Evolutionary conservation across 1,284 basidiomycete genomes (phyloP), one percentile per base, ranked within the genome.

Genomic region (Entoloma clypeatum): DNA sequence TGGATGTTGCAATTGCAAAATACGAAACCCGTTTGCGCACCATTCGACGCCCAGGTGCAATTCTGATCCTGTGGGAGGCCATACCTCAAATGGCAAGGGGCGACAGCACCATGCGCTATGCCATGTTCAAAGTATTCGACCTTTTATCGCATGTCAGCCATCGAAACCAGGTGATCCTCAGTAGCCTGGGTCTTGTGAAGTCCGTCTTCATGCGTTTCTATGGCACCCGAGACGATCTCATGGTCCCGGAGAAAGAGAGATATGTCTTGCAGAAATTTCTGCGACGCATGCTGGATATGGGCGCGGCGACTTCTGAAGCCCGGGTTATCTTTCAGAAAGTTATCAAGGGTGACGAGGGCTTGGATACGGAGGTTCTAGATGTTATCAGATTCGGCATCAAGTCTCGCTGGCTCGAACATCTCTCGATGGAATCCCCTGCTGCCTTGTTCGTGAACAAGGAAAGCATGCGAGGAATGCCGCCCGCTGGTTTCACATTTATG

Each of bases 391-490:
- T 74, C 23, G 77, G 75, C 1, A 78, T 85, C 69, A 81, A 75
- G 57, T 77, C 79, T 31, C 72, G 77, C 21, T 88, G 85, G 86
- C 75, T 81, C 1, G 74, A 79, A 44, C 86, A 89, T 53, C 74
- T 88, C 46, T 84, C 79, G 3, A 62, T 89, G 49, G 77, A 79
- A 55, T 68, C 70, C 3, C 57, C 63, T 4, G 74, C 81, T 2
- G 62, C 71, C 2, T 49, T 86, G 2, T 62, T 67, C 2, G 53
- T 79, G 14, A 58, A 58, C 0, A 69, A 77, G 33, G 63, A 67
- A 21, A 59, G 55, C 19, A 54, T 61, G 29, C 73, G 69, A 42
- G 73, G 74, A 0, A 54, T 86, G 32, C 79, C 83, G 0, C 52
- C 63, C 1, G 61, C 71, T 5, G 85, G 85, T 0, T 77, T 86